Evolutionary conservation across 139 green algal genomes (phyloP).

Genomic region (Desmodesmus armatus): DNA sequence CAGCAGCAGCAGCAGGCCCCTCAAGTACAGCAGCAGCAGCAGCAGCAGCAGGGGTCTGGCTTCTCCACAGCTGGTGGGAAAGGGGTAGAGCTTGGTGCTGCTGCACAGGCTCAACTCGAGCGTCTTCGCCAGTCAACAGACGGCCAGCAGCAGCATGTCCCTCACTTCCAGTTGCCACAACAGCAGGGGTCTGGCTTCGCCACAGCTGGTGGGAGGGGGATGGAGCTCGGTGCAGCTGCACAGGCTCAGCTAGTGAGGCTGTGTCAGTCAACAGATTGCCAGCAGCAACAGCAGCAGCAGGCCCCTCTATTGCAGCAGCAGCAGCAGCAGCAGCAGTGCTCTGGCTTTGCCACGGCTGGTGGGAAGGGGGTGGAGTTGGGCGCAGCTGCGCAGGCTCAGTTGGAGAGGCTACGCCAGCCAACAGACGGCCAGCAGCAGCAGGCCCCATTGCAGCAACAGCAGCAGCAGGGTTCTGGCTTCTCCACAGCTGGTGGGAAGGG

Average conservation of each 20-base stretch:
- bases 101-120: not conserved
- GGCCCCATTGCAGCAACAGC: too few species aligned
- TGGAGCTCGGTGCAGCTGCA: not conserved
- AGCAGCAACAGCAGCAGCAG: not conserved
- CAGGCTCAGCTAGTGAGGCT: not conserved
- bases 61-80: not conserved
- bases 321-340: not conserved
- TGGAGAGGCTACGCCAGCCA: too few species aligned
- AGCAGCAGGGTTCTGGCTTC: not conserved
- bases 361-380: too few species aligned
- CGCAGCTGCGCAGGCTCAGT: not conserved
- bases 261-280: not conserved
- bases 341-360: not conserved
- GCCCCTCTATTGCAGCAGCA: not conserved
- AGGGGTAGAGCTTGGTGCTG: not conserved
- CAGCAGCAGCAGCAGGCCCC: not conserved
- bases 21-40: not conserved
- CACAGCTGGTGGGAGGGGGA: not conserved
- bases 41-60: not conserved
- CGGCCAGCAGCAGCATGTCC: not conserved
- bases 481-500: not conserved
- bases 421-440: too few species aligned
- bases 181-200: slow-evolving; percentile 1
- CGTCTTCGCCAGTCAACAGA: not conserved
- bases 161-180: not conserved